Base-by-base conservation (phyloP, 768 basidiomycete genomes). In the Plicaturopsis crispa region DNA sequence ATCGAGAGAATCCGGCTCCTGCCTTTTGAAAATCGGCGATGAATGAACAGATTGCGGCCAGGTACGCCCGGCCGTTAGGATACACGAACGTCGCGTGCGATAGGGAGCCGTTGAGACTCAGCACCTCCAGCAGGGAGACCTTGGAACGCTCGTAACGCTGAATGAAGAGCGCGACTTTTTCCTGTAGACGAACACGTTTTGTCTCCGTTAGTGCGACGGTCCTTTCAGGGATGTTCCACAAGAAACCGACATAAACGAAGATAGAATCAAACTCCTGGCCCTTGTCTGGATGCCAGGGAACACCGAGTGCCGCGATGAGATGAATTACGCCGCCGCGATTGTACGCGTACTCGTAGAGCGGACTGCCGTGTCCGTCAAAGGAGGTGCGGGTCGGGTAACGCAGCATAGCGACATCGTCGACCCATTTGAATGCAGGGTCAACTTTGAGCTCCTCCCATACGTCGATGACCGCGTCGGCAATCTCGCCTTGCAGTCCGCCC, bases 81-180 rank as follows among this genome's bases (percentile, higher is more conserved):
- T 58, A 53, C 1, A 63, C 53, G 26, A 62, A 63, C 2, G 57
- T 36, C 19, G 57, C 49, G 35, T 66, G 63, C 4, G 50, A 55
- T 0, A 67, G 48, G 1, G 59, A 54, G 0, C 63, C 57, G 32
- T 51, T 44, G 6, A 68, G 38, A 5, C 40, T 51, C 37, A 52
- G 33, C 0, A 49, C 26, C 0, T 47, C 48, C 5, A 32, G 24
- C 18, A 46, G 43, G 3, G 38, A 36, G 14, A 54, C 53, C 4
- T 6, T 36, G 0, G 17, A 12, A 1, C 20, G 3, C 1, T 30
- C 6, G 24, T 22, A 40, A 1, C 6, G 10, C 2, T 10, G 33
- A 2, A 60, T 38, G 30, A 55, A 53, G 5, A 16, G 20, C 3
- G 23, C 17, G 2, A 50, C 39, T 14, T 48, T 33, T 1, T 12